Percentiles rank a stretch among this genome's conserved stretches.
Evolutionary conservation across 768 basidiomycete genomes (phyloP).

Genomic region (Multifurca ochricompacta): DNA sequence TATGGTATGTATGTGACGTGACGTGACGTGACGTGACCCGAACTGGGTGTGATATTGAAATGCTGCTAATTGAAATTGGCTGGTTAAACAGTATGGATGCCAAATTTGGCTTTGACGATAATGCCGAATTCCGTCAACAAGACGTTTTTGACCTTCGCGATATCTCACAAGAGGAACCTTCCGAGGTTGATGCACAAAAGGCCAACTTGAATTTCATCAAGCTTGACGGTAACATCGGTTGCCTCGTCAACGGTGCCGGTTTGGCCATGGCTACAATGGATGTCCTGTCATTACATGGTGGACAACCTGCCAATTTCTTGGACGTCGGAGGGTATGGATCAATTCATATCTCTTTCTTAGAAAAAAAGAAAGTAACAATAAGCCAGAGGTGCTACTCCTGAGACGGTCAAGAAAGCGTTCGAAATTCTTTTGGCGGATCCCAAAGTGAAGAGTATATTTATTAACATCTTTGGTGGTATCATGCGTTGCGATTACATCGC

Average conservation of each 20-base stretch:
- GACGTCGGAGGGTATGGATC: slow-evolving; percentile 84
- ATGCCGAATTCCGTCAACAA: slow-evolving; percentile 94
- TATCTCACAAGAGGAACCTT: slow-evolving; percentile 90
- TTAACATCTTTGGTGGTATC: slow-evolving; percentile 97
- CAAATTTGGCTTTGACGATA: slow-evolving; percentile 99
- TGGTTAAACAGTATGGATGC: slow-evolving; percentile 99
- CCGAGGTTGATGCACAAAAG: slow-evolving; percentile 96
- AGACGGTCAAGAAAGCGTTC: slow-evolving; percentile 99
- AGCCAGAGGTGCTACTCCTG: slow-evolving; percentile 88
- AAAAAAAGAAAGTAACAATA: background rate
- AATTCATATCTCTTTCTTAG: slow-evolving; percentile 1
- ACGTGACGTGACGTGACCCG: no score
- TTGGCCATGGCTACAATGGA: slow-evolving; percentile 99
- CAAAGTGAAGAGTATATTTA: slow-evolving; percentile 96
- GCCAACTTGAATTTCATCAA: slow-evolving; percentile 98
- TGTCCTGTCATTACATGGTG: slow-evolving; percentile 92
- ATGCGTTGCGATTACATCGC: slow-evolving; percentile 99
- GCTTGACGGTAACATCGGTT: slow-evolving; percentile 94
- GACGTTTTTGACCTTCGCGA: slow-evolving; percentile 88
- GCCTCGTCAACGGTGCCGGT: slow-evolving; percentile 97
- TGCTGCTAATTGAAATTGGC: no score
- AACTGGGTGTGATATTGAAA: no score
- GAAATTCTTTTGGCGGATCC: slow-evolving; percentile 86
- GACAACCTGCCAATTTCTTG: slow-evolving; percentile 96
- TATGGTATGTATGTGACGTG: slow-evolving; percentile 84